Evolutionary conservation across 805 yeast species (phyloP), one percentile per base, ranked within the genome.

Genomic region (Hanseniaspora nectarophila): DNA sequence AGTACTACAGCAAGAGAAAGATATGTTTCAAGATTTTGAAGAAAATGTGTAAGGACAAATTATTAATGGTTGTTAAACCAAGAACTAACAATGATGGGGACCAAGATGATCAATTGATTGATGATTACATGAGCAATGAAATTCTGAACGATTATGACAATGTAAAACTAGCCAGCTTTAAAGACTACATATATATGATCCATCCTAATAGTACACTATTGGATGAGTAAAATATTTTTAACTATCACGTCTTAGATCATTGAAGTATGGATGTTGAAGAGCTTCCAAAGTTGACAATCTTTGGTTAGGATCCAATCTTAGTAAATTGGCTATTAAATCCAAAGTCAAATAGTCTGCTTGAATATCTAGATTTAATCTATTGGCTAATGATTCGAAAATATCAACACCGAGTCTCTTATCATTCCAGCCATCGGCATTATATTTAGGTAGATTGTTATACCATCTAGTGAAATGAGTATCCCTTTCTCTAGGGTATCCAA

Each of bases 401-500:
- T 49, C 53, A 1, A 42, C 8, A 67, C 60, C 79, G 77, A 67
- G 80, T 85, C 61, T 81, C 80, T 42, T 37, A 42, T 28, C 32
- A 23, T 45, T 74, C 67, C 95, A 96, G 87, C 64, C 87, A 18
- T 95, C 84, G 44, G 90, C 80, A 68, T 88, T 88, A 71, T 82
- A 92, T 69, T 92, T 97, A 16, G 97, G 96, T 65, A 92, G 73
- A 56, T 83, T 78, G 58, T 89, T 95, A 7, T 97, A 97, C 98
- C 98, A 92, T 18, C 77, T 73, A 48, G 85, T 85, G 65, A 87
- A 96, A 33, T 20, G 18, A 8, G 34, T 3, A 23, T 39, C 54
- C 10, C 53, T 49, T 42, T 49, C 53, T 56, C 77, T 84, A 43
- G 98, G 98, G 2, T 97, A 90, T 18, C 98, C 98, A 69, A 92